phyloP scores from a whole-genome alignment of 1,284 basidiomycete species.

The Cerrena zonata region DNA sequence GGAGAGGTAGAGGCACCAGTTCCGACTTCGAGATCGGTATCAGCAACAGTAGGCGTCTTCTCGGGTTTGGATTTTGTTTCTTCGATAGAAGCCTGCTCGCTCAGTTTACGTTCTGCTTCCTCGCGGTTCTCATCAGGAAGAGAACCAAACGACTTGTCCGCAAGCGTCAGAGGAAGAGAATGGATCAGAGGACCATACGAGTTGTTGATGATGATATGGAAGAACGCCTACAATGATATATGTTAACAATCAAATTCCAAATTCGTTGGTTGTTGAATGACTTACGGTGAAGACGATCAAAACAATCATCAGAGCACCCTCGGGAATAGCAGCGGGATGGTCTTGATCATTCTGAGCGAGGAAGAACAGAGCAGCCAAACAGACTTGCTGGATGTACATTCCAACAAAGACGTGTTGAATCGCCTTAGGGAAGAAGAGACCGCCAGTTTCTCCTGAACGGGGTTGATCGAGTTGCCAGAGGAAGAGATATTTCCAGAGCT shows the following conservation, averaged over 20 bases:
- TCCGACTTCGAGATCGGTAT: neutral
- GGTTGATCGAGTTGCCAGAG: constrained; percentile 77
- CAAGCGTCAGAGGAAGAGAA: constrained; percentile 72
- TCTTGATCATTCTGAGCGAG: constrained; percentile 53
- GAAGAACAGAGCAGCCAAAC: constrained; percentile 85
- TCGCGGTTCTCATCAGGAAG: constrained; percentile 21
- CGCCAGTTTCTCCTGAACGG: constrained; percentile 77
- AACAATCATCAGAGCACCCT: constrained; percentile 80
- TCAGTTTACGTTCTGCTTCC: constrained; percentile 16
- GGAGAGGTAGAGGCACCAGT: neutral
- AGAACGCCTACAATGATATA: constrained; percentile 45
- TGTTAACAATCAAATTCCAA: constrained; percentile 5
- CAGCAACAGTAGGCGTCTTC: neutral
- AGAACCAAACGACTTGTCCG: constrained; percentile 55
- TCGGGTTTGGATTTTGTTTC: neutral
- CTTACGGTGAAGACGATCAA: constrained; percentile 75
- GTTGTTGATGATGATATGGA: constrained; percentile 61
- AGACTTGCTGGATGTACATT: constrained; percentile 80
- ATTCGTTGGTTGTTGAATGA: constrained; percentile 14
- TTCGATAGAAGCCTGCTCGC: constrained; percentile 15
- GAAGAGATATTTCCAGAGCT: constrained; percentile 87
- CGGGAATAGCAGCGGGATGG: constrained; percentile 54
- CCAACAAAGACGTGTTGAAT: constrained; percentile 92
- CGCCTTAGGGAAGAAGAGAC: constrained; percentile 92
- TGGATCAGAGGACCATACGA: constrained; percentile 64